These are phyloP conservation scores for Neurospora sp. DNA, from an alignment of 495 filamentous ascomycete genomes.

Conservation along the genomic window DNA sequence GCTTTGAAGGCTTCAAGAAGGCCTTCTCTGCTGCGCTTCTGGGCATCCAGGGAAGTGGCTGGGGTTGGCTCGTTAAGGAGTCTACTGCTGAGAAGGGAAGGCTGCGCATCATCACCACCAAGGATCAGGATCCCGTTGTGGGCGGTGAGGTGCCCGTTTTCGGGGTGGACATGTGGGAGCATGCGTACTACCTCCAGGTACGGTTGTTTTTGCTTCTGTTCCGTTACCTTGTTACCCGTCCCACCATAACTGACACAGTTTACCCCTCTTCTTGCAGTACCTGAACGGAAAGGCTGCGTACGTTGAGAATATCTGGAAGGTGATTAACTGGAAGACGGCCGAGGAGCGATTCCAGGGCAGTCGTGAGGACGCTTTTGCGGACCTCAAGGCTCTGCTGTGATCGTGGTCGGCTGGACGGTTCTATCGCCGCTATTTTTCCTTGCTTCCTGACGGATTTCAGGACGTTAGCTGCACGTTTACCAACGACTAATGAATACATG, in stretches of 20 bases:
- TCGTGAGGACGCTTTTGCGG: slow-evolving; percentile 25
- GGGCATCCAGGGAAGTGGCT: slow-evolving; percentile 49
- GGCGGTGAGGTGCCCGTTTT: slow-evolving; percentile 77
- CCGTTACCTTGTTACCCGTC: background rate
- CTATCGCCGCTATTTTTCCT: background rate
- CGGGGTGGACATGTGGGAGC: slow-evolving; percentile 95
- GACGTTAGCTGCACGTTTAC: background rate
- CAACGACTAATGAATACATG: background rate
- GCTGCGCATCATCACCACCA: slow-evolving; percentile 68
- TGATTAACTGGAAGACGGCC: slow-evolving; percentile 94
- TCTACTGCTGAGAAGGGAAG: slow-evolving; percentile 47
- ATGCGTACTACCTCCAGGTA: slow-evolving; percentile 67
- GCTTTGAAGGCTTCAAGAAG: slow-evolving; percentile 61
- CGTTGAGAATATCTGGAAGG: slow-evolving; percentile 92
- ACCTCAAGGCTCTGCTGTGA: slow-evolving; percentile 26
- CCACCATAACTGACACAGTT: slow-evolving; percentile 2
- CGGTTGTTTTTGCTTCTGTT: slow-evolving; percentile 44
- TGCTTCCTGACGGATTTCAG: background rate
- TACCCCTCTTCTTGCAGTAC: slow-evolving; percentile 40
- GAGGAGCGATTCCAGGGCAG: slow-evolving; percentile 62
- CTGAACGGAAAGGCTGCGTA: slow-evolving; percentile 98
- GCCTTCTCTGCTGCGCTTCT: slow-evolving; percentile 64
- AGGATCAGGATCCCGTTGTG: slow-evolving; percentile 89
- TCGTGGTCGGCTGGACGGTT: background rate
- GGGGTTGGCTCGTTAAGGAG: slow-evolving; percentile 89